Evolutionary conservation across 2,329 filamentous ascomycete genomes (phyloP), one percentile per base, ranked within the genome.

Genomic region (Xylariaceae sp.): DNA sequence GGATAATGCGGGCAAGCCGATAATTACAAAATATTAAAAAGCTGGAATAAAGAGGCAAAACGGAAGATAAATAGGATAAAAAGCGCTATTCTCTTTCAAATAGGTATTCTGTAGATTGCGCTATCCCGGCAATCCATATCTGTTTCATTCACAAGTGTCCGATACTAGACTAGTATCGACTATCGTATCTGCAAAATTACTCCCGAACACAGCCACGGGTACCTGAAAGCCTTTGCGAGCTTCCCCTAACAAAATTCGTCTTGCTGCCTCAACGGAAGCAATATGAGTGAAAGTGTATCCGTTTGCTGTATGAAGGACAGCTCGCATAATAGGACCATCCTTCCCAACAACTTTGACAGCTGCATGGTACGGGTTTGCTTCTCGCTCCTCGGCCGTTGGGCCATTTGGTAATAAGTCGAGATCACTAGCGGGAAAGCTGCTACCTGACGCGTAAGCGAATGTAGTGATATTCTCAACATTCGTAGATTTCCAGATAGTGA

Each of bases 261-360:
- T 60, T 1, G 48, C 60, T 4, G 62, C 62, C 26, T 65, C 56
- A 9, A 62, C 48, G 1, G 66, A 61, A 2, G 62, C 63, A 17
- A 58, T 31, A 0, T 56, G 29, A 1, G 63, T 68, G 39, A 67
- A 66, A 4, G 58, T 59, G 39, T 68, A 68, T 2, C 65, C 65
- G 39, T 68, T 67, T 1, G 63, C 62, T 2, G 52, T 65, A 21
- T 67, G 62, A 9, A 66, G 48, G 3, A 59, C 54, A n/a, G 61
- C 63, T 2, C 19, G 36, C 4, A 12, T 53, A 1, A 36, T 37
- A 24, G 16, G 19, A 4, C 58, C 53, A 40, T 64, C 52, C 12
- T 40, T 26, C 3, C 21, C 24, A 14, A 54, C 58, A 6, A 62
- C 47, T 16, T 17, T 9, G 8, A 65, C 62, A 8, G 63, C 37